Evolutionary conservation across 2,329 filamentous ascomycete genomes (phyloP).

Genomic region (Endothia cerciana): DNA sequence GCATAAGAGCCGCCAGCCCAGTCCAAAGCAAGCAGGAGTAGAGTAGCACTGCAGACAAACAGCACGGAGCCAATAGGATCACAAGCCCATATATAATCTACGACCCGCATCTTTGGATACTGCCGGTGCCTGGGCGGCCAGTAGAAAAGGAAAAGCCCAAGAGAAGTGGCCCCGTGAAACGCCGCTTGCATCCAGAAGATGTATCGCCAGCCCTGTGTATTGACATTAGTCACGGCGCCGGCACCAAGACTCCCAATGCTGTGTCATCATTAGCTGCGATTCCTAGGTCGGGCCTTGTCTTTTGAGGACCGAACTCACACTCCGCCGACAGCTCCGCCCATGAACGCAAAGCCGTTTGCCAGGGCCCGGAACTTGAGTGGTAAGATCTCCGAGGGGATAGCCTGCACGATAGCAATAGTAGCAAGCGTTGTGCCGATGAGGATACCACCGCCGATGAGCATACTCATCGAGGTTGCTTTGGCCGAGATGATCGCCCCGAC

Average conservation of each 20-base stretch:
- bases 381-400: constrained; percentile 60
- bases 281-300: background rate
- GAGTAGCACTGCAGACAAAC: constrained; percentile 47
- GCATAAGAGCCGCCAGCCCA: constrained; percentile 49
- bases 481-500: constrained; percentile 58
- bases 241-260: constrained; percentile 54
- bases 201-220: constrained; percentile 53
- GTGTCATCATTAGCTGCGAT: background rate
- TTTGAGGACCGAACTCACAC: constrained; percentile 43
- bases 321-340: constrained; percentile 55
- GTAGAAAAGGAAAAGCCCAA: constrained; percentile 54
- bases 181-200: constrained; percentile 64
- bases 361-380: constrained; percentile 60
- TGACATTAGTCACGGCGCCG: constrained; percentile 54
- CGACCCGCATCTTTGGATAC: constrained; percentile 43
- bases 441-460: constrained; percentile 60
- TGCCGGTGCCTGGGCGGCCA: constrained; percentile 46
- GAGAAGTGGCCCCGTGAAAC: constrained; percentile 51
- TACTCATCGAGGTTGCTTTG: constrained; percentile 57
- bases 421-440: constrained; percentile 58
- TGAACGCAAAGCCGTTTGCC: constrained; percentile 56
- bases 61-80: constrained; percentile 52
- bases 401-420: constrained; percentile 58
- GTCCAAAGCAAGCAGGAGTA: constrained; percentile 50
- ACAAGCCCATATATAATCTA: constrained; percentile 49